Percentiles rank a stretch among this genome's conserved stretches.
These are phyloP conservation scores for Nannizziopsis barbatae DNA, from an alignment of 2,329 filamentous ascomycete species.

Conservation along the genomic window DNA sequence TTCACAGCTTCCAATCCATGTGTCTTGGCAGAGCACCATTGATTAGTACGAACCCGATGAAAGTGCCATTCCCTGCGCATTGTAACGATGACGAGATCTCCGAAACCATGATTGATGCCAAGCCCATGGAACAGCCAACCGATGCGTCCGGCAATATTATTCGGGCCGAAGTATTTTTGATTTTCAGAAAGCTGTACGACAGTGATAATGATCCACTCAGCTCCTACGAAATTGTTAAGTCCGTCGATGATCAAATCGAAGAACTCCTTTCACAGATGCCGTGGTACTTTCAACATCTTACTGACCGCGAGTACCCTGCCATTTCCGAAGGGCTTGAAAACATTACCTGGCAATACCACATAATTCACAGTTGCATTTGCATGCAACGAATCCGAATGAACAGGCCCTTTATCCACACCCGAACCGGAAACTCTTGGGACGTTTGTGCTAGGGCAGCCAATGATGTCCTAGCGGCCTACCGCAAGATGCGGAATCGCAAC, in stretches of 20 bases:
- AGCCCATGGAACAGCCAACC: slow-evolving; percentile 18
- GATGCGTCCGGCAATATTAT: slow-evolving; percentile 19
- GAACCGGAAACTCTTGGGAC: slow-evolving; percentile 18
- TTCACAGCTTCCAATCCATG: slow-evolving; percentile 20
- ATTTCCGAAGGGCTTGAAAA: slow-evolving; percentile 15
- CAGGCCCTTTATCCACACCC: slow-evolving; percentile 19
- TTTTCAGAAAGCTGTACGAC: slow-evolving; percentile 18
- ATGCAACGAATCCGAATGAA: slow-evolving; percentile 22
- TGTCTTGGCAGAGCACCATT: slow-evolving; percentile 21
- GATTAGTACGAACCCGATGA: slow-evolving; percentile 18
- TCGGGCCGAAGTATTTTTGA: slow-evolving; percentile 17
- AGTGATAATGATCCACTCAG: slow-evolving; percentile 16
- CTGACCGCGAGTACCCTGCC: slow-evolving; percentile 10
- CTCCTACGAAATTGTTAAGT: slow-evolving; percentile 18
- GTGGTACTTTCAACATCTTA: slow-evolving; percentile 20
- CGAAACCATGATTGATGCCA: slow-evolving; percentile 13
- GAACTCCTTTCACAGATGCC: slow-evolving; percentile 17
- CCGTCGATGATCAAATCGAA: slow-evolving; percentile 19
- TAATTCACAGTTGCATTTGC: slow-evolving; percentile 21
- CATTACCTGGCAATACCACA: slow-evolving; percentile 21
- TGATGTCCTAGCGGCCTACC: slow-evolving; percentile 19
- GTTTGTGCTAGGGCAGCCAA: slow-evolving; percentile 20
- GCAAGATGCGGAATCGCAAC: slow-evolving; percentile 17
- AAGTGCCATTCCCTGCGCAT: slow-evolving; percentile 20
- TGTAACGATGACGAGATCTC: slow-evolving; percentile 22